Conservation (phyloP, 2,329 filamentous ascomycete species). For the Coniochaeta hoffmannii region DNA sequence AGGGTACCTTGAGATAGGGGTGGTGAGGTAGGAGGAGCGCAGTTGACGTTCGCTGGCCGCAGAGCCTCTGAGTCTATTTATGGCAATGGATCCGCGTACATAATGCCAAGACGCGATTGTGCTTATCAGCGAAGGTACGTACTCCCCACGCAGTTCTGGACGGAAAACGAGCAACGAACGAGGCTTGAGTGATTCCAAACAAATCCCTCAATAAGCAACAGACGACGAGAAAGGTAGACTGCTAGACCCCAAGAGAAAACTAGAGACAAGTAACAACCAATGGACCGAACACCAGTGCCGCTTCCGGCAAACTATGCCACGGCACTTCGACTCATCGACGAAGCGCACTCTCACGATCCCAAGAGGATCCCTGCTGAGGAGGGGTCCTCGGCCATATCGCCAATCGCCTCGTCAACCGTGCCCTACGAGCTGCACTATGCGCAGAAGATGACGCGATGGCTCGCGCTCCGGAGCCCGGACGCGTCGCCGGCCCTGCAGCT, state of each 20-base stretch:
- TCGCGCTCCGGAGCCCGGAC: constrained; percentile 49
- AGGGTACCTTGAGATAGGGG: no score
- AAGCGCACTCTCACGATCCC: constrained; percentile 62
- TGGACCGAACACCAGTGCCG: constrained; percentile 17
- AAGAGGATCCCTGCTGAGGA: constrained; percentile 39
- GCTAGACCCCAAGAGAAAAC: constrained; percentile 4
- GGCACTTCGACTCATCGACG: constrained; percentile 64
- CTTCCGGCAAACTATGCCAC: constrained; percentile 33
- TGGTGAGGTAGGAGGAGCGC: no score
- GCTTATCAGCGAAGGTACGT: no score
- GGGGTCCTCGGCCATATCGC: constrained; percentile 18
- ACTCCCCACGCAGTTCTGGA: no score
- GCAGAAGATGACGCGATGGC: constrained; percentile 68
- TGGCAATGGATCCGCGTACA: no score
- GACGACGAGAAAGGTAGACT: neutral
- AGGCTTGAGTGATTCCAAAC: neutral
- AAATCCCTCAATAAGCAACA: neutral
- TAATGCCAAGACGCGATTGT: no score
- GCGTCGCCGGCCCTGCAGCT: constrained; percentile 63
- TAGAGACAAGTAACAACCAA: constrained; percentile 5
- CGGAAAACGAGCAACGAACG: no score
- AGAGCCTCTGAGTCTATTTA: no score
- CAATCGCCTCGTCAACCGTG: constrained; percentile 18
- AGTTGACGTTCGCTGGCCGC: no score
- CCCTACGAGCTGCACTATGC: constrained; percentile 83